These are phyloP conservation scores for Mycena pura DNA, from an alignment of 768 basidiomycete species.

Conservation along the genomic window DNA sequence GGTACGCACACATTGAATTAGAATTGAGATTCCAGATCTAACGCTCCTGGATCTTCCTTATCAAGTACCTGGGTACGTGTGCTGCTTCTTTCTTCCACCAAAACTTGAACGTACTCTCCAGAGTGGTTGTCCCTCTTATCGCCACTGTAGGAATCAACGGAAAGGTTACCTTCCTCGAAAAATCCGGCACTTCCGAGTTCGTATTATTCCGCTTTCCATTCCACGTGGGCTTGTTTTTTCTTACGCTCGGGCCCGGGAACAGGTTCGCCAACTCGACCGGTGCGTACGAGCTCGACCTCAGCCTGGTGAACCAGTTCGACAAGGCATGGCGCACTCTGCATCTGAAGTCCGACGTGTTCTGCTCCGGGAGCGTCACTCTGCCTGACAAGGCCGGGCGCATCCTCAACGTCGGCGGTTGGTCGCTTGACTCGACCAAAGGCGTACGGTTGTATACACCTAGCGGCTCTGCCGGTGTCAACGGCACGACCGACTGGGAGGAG, in stretches of 20 bases:
- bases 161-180: constrained; percentile 84
- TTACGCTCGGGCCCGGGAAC: neutral
- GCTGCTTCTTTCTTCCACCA: neutral
- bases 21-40: neutral
- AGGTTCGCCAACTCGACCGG: constrained; percentile 72
- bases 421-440: constrained; percentile 72
- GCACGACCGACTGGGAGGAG: constrained; percentile 84
- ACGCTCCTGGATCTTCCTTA: neutral
- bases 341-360: constrained; percentile 81
- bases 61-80: constrained; percentile 14
- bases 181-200: constrained; percentile 63
- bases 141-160: constrained; percentile 82
- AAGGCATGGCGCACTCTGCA: constrained; percentile 79
- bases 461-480: constrained; percentile 70
- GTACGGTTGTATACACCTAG: constrained; percentile 77
- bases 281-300: constrained; percentile 78
- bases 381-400: constrained; percentile 76
- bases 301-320: constrained; percentile 53
- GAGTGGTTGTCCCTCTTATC: constrained; percentile 76
- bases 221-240: neutral
- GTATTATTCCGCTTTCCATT: constrained; percentile 25
- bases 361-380: constrained; percentile 73
- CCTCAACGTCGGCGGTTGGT: constrained; percentile 76
- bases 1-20: constrained; percentile 41
- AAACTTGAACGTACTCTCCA: constrained; percentile 28